phyloP scores from a whole-genome alignment of 192 early-diverging fungal genomes.

The Hyaloraphidium curvatum region DNA sequence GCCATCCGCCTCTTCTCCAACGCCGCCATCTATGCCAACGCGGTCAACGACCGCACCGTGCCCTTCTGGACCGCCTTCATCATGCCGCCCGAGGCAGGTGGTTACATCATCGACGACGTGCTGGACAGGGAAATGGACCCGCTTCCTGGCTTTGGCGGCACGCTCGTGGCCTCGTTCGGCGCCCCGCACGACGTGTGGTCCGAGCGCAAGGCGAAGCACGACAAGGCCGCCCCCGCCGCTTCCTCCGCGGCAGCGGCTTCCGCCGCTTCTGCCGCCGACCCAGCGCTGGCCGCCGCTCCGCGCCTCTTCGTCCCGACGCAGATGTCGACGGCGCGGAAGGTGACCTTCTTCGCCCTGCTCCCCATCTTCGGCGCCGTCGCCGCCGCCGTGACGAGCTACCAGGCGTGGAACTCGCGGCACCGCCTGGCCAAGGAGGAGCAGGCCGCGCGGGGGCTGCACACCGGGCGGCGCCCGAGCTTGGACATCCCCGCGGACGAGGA shows the following conservation, averaged over 20 bases:
- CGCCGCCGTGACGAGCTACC: neutral
- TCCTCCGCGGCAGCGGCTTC: neutral
- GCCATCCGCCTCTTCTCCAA: slow-evolving; percentile 21
- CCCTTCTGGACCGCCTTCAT: slow-evolving; percentile 40
- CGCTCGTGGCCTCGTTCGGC: neutral
- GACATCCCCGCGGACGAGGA: too few species aligned
- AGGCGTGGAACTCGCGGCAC: neutral
- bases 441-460: too few species aligned
- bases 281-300: neutral
- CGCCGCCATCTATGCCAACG: slow-evolving; percentile 25
- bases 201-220: neutral
- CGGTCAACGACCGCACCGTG: slow-evolving; percentile 27
- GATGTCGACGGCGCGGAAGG: neutral
- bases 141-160: neutral
- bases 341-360: neutral
- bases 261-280: neutral
- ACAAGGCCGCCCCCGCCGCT: neutral
- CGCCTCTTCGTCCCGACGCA: neutral
- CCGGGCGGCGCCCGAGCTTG: too few species aligned
- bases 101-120: too few species aligned
- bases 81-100: too few species aligned
- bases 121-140: neutral
- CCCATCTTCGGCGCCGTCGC: neutral
- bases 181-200: neutral
- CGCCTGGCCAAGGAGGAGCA: neutral